Conservation (phyloP, 139 green algal genomes). For the Picochlorum costavermella region DNA sequence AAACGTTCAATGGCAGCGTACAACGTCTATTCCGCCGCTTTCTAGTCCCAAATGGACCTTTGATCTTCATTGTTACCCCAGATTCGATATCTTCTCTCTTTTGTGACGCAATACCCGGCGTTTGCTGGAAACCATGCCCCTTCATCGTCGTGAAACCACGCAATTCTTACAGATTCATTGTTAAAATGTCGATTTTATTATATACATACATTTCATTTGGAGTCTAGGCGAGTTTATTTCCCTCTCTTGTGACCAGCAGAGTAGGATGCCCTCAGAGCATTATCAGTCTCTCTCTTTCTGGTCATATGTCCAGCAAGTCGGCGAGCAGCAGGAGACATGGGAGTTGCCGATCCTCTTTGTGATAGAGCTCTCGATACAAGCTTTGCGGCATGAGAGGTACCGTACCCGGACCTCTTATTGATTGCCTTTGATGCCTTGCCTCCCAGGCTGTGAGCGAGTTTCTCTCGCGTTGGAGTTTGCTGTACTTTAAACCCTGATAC, state of each 20-base stretch:
- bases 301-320: constrained; percentile 10
- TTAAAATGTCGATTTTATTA: too few relatives aligned
- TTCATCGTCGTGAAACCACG: too few relatives aligned
- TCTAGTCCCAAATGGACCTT: too few relatives aligned
- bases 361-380: neutral
- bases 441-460: constrained; percentile 9
- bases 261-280: neutral
- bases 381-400: neutral
- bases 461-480: constrained; percentile 10
- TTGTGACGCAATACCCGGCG: too few relatives aligned
- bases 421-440: constrained; percentile 1
- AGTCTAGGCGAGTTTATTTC: too few relatives aligned
- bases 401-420: neutral
- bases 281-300: neutral
- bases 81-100: too few relatives aligned
- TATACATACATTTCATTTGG: too few relatives aligned
- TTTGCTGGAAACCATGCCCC: too few relatives aligned
- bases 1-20: too few relatives aligned
- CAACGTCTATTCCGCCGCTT: too few relatives aligned
- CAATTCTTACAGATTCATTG: too few relatives aligned
- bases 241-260: neutral
- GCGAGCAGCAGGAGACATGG: constrained; percentile 19
- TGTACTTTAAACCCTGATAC: constrained; percentile 20
- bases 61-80: too few relatives aligned
- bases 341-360: neutral